phyloP scores from a whole-genome alignment of 2,329 filamentous ascomycete genomes.

The Diaporthe nobilis region DNA sequence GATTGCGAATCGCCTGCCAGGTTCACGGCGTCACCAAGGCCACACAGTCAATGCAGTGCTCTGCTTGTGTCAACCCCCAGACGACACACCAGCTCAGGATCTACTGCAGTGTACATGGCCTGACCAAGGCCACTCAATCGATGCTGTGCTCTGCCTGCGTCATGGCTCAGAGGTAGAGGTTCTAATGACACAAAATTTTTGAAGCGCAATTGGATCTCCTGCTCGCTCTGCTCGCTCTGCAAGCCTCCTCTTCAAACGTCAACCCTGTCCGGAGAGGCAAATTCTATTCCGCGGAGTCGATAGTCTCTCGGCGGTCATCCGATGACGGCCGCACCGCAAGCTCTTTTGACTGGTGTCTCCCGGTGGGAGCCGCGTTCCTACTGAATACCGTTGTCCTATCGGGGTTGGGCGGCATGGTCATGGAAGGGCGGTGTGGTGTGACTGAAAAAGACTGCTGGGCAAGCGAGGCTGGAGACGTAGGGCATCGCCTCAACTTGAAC shows the following conservation, averaged over 20 bases:
- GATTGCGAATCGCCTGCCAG: background rate
- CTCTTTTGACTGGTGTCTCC: too few relatives aligned
- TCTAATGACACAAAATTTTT: background rate
- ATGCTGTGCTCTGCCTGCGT: constrained; percentile 13
- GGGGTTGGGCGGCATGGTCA: too few relatives aligned
- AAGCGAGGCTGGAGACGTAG: background rate
- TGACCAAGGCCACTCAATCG: background rate
- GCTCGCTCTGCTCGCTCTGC: background rate
- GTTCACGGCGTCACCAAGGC: background rate
- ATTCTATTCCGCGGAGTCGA: background rate
- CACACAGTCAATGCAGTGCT: constrained; percentile 7
- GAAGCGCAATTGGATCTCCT: background rate
- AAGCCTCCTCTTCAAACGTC: background rate
- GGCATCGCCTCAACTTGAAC: background rate
- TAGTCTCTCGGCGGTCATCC: background rate
- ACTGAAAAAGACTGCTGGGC: background rate
- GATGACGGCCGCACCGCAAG: too few relatives aligned
- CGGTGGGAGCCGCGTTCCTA: too few relatives aligned
- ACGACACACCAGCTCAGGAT: constrained; percentile 22
- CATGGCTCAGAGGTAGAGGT: background rate
- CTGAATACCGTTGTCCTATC: rapidly evolving
- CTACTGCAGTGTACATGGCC: background rate
- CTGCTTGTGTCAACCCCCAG: constrained; percentile 9
- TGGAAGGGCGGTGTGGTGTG: too few relatives aligned
- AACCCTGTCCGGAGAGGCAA: too few relatives aligned